Evolutionary conservation across 2,329 filamentous ascomycete genomes (phyloP), one percentile per base, ranked within the genome.

Genomic region (Shiraia sp.): DNA sequence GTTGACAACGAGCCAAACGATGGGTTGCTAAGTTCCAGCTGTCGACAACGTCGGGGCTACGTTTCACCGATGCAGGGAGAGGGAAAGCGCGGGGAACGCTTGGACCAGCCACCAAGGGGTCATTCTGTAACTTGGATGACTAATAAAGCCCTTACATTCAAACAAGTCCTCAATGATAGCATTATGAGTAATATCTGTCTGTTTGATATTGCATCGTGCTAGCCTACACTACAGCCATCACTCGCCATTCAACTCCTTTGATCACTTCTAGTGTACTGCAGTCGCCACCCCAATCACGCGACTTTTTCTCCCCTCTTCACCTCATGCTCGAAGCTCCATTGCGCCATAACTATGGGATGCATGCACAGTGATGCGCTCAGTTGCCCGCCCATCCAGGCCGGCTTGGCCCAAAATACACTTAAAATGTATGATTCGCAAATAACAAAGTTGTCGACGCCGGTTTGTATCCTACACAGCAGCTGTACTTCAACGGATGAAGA

Each of bases 401-500:
- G 42, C 46, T 29, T 24, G 30, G 22, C 16, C 36, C 30, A 16
- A 22, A 26, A 31, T 42, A 42, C 31, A 31, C 22, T 47, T 49
- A 40, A 42, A 29, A 26, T 32, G 31, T 22, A 36, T 30, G 31
- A 28, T 23, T 45, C 44, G 36, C 41, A 30, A 35, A 27, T n/a
- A 29, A 40, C 22, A 36, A 33, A 17, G 45, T 38, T 17, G 36
- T 30, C 26, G 24, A 40, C 16, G 34, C 15, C 32, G 30, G 19
- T 40, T 39, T 32, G 31, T 62, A 62, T 59, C 53, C 51, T 63
- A 63, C 57, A 55, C 40, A 31, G n/a, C 31, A 22, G 4, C 30
- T 17, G 12, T 22, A 9, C 44, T 39, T 68, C 48, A 69, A 39
- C 79, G 75, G 62, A 85, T 85, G 69, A 82, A 84, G 64, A 85